phyloP scores from a whole-genome alignment of 352 stramenopile species.

The Phytopythium helicoides region DNA sequence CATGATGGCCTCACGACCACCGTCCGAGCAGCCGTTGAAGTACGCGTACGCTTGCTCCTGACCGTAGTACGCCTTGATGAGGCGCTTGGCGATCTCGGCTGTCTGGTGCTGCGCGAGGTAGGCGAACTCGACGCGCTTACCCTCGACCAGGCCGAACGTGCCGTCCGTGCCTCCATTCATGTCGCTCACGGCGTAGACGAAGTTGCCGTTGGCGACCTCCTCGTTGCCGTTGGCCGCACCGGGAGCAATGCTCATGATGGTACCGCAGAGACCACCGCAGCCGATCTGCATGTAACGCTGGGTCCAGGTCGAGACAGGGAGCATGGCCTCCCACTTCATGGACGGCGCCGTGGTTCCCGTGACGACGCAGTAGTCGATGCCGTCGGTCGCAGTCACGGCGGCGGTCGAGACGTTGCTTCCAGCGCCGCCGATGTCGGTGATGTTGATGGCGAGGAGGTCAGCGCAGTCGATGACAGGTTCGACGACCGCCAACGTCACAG shows the following conservation, averaged over 20 bases:
- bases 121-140: slow-evolving; percentile 22
- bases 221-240: slow-evolving; percentile 18
- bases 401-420: slow-evolving; percentile 11
- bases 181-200: slow-evolving; percentile 25
- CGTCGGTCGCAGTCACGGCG: slow-evolving; percentile 12
- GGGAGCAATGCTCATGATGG: slow-evolving; percentile 20
- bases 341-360: slow-evolving; percentile 14
- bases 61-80: slow-evolving; percentile 33
- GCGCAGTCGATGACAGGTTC: slow-evolving; percentile 15
- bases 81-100: slow-evolving; percentile 25
- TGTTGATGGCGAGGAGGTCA: slow-evolving; percentile 16
- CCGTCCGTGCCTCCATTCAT: slow-evolving; percentile 29
- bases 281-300: slow-evolving; percentile 40
- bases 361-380: slow-evolving; percentile 25
- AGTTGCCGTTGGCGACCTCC: slow-evolving; percentile 21
- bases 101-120: slow-evolving; percentile 33
- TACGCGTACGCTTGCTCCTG: slow-evolving; percentile 29
- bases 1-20: slow-evolving; percentile 31
- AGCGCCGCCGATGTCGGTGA: slow-evolving; percentile 13
- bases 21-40: slow-evolving; percentile 39
- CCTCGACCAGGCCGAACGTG: slow-evolving; percentile 18
- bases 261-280: slow-evolving; percentile 34
- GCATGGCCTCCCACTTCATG: slow-evolving; percentile 24
- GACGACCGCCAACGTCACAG: slow-evolving; percentile 14
- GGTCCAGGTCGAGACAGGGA: slow-evolving; percentile 33